These are phyloP conservation scores for Aurifilum marmelostoma DNA, from an alignment of 2,329 filamentous ascomycete species.

Conservation along the genomic window DNA sequence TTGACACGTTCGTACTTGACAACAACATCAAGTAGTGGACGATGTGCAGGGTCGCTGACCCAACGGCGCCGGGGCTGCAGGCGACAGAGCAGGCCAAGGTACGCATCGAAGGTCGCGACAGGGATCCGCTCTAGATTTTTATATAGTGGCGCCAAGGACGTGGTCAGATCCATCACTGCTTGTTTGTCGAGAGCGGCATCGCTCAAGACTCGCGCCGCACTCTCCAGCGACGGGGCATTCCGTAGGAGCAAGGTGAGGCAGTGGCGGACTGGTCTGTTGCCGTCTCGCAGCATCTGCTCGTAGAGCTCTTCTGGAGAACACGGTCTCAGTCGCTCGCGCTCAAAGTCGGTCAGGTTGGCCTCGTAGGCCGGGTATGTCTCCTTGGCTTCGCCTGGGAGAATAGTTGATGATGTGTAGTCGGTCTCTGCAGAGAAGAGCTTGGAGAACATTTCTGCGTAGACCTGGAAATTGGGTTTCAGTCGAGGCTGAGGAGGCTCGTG, in stretches of 20 bases:
- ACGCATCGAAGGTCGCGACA: conserved; percentile 50
- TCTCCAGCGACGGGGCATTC: conserved; percentile 51
- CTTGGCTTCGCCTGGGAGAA: conserved; percentile 62
- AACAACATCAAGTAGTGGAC: conserved; percentile 7
- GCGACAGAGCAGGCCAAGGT: conserved; percentile 52
- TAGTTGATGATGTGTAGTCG: conserved; percentile 27
- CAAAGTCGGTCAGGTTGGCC: conserved; percentile 65
- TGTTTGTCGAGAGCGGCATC: conserved; percentile 44
- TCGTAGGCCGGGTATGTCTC: conserved; percentile 60
- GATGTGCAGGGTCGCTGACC: conserved; percentile 10
- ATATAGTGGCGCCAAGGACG: conserved; percentile 30
- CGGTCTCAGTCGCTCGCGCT: conserved; percentile 63
- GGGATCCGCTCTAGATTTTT: conserved; percentile 38
- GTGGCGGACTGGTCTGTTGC: conserved; percentile 51
- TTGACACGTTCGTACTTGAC: conserved; percentile 32
- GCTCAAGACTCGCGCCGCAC: conserved; percentile 53
- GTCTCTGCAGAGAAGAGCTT: conserved; percentile 52
- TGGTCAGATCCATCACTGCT: conserved; percentile 28
- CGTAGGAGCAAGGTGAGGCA: conserved; percentile 61
- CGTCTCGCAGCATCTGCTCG: conserved; percentile 55
- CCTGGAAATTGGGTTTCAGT: conserved; percentile 42
- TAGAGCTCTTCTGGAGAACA: conserved; percentile 64
- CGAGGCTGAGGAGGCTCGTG: conserved; percentile 41
- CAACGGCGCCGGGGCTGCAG: conserved; percentile 23
- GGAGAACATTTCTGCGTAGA: conserved; percentile 64